Conservation (phyloP, 139 green algal genomes). For the Asterochloris sp. region DNA sequence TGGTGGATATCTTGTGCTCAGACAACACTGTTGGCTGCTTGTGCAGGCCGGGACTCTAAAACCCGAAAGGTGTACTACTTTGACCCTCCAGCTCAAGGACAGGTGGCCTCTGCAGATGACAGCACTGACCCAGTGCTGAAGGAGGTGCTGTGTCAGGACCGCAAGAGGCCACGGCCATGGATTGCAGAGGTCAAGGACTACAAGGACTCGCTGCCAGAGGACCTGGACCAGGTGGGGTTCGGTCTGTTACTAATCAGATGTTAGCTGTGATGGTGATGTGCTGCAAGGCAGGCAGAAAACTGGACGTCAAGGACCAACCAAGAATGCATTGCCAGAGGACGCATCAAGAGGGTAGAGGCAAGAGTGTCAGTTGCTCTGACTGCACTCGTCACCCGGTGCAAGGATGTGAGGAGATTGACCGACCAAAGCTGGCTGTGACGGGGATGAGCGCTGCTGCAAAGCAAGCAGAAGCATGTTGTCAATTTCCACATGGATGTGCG, state of each 20-base stretch:
- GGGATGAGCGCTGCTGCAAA: too few relatives aligned
- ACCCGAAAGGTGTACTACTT: slow-evolving; percentile 3
- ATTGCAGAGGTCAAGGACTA: slow-evolving; percentile 25
- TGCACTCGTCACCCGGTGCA: neutral
- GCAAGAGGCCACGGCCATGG: neutral
- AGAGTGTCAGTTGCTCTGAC: neutral
- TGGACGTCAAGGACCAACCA: neutral
- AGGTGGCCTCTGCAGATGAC: neutral
- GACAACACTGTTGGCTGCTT: neutral
- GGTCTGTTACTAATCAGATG: neutral
- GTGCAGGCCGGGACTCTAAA: neutral
- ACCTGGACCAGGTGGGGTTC: slow-evolving; percentile 16
- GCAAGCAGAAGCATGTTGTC: too few relatives aligned
- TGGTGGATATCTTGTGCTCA: too few relatives aligned
- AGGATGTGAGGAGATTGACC: too few relatives aligned
- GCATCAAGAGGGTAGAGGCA: neutral
- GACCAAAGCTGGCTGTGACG: too few relatives aligned
- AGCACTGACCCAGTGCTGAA: slow-evolving; percentile 6
- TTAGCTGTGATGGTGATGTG: neutral
- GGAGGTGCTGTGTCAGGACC: neutral
- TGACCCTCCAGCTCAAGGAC: neutral
- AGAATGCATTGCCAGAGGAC: neutral
- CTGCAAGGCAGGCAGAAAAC: neutral
- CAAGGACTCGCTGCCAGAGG: slow-evolving; percentile 26
- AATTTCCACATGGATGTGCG: too few relatives aligned